phyloP scores from a whole-genome alignment of 495 filamentous ascomycete genomes.

The Immersiella caudata region DNA sequence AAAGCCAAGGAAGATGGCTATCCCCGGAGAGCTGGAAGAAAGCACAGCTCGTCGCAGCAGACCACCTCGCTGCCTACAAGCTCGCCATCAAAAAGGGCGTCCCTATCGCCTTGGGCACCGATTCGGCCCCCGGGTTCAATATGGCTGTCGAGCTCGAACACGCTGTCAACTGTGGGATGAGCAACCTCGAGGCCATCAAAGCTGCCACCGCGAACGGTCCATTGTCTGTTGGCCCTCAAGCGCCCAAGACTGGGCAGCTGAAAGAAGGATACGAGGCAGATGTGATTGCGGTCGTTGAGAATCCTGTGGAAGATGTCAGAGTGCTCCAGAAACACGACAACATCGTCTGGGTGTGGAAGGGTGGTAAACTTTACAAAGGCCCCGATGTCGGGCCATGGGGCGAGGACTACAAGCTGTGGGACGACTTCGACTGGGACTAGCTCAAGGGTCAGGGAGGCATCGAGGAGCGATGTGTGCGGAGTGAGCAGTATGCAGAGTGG shows the following conservation, averaged over 20 bases:
- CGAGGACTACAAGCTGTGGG: constrained; percentile 26
- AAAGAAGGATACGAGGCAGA: constrained; percentile 54
- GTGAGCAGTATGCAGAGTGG: too few species aligned
- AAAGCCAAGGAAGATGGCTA: constrained; percentile 35
- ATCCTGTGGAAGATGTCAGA: constrained; percentile 51
- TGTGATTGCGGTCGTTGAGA: constrained; percentile 48
- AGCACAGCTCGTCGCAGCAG: constrained; percentile 38
- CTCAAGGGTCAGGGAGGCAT: too few species aligned
- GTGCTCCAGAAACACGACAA: constrained; percentile 45
- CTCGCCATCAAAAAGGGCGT: constrained; percentile 47
- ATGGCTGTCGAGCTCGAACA: constrained; percentile 52
- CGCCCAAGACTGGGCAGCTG: constrained; percentile 52
- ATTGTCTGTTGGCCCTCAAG: constrained; percentile 46
- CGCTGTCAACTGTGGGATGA: constrained; percentile 55
- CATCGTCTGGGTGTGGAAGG: constrained; percentile 53
- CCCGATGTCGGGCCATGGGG: constrained; percentile 44
- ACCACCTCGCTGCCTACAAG: constrained; percentile 42
- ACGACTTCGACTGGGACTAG: constrained; percentile 7
- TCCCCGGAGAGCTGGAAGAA: constrained; percentile 45
- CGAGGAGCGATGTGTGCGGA: too few species aligned
- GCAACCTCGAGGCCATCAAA: constrained; percentile 55
- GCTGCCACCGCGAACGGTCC: constrained; percentile 56
- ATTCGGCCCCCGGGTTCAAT: constrained; percentile 48
- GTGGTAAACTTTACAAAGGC: constrained; percentile 47
- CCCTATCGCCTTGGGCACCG: constrained; percentile 49